Conservation (phyloP, 225 moss, liverwort and hornwort genomes). For the Lunularia cruciata region DNA sequence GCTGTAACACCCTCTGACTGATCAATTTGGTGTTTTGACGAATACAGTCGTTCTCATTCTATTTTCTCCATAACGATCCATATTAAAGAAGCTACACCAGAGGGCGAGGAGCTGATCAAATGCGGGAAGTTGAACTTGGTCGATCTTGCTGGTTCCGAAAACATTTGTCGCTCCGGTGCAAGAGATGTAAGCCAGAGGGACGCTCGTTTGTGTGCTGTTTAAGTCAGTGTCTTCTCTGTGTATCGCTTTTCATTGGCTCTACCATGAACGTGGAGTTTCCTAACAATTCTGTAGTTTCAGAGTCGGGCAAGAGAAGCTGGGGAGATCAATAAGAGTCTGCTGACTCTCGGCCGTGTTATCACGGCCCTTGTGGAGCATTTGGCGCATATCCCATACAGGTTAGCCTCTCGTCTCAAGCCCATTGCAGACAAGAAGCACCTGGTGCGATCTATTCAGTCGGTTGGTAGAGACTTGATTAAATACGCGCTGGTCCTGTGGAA, state of each 20-base stretch:
- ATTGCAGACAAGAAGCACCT: too few species aligned
- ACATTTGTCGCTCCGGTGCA: conserved; percentile 94
- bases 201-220: neutral
- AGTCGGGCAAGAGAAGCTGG: conserved; percentile 93
- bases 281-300: conserved; percentile 21
- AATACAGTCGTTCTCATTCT: conserved; percentile 84
- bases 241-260: neutral
- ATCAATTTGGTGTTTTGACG: neutral
- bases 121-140: conserved; percentile 95
- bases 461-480: too few species aligned
- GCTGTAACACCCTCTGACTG: too few species aligned
- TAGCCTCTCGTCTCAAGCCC: too few species aligned
- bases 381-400: conserved; percentile 95
- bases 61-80: conserved; percentile 94
- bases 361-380: conserved; percentile 93
- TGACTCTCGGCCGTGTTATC: conserved; percentile 93
- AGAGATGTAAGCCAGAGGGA: conserved; percentile 57
- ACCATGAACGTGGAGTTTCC: too few species aligned
- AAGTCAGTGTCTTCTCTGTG: neutral
- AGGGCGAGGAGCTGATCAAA: conserved; percentile 96
- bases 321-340: conserved; percentile 92
- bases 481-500: too few species aligned
- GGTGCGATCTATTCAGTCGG: too few species aligned
- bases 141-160: conserved; percentile 95
- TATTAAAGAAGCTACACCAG: conserved; percentile 94